Conservation (phyloP, 768 basidiomycete genomes). For the Leccinum disarticulatum region DNA sequence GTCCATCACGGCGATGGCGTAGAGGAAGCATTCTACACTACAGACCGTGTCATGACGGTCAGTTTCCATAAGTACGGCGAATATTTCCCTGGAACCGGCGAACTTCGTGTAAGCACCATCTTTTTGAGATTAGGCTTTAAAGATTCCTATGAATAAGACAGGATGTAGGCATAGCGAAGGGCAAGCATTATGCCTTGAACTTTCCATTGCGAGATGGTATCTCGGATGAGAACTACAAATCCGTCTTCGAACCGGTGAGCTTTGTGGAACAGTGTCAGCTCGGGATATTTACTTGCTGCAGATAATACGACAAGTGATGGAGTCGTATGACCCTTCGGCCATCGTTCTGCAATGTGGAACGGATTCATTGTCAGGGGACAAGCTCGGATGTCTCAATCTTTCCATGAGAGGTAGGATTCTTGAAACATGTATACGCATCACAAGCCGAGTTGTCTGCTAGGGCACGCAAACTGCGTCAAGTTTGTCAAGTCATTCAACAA, state of each 20-base stretch:
- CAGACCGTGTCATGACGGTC: constrained; percentile 97
- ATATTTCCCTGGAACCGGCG: constrained; percentile 99
- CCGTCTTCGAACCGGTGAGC: constrained; percentile 91
- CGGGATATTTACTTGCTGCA: constrained; percentile 30
- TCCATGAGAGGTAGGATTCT: constrained; percentile 78
- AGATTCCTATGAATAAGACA: constrained; percentile 31
- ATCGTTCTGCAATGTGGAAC: constrained; percentile 98
- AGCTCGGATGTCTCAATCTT: constrained; percentile 92
- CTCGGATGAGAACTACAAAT: constrained; percentile 92
- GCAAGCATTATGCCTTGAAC: constrained; percentile 91
- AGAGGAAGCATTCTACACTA: constrained; percentile 98
- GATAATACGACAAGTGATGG: constrained; percentile 94
- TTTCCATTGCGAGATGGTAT: constrained; percentile 95
- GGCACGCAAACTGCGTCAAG: constrained; percentile 96
- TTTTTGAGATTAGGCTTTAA: background rate
- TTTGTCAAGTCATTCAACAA: constrained; percentile 97
- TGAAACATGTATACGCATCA: background rate
- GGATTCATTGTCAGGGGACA: constrained; percentile 95
- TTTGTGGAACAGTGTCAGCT: background rate
- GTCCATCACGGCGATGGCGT: constrained; percentile 99
- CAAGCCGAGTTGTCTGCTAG: constrained; percentile 37
- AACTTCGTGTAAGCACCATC: constrained; percentile 65
- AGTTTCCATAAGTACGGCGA: constrained; percentile 99
- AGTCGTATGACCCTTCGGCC: constrained; percentile 90
- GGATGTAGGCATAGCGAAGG: constrained; percentile 94